Evolutionary conservation across 257 asterid genomes (phyloP).

Genomic region (Plectranthus barbatus): DNA sequence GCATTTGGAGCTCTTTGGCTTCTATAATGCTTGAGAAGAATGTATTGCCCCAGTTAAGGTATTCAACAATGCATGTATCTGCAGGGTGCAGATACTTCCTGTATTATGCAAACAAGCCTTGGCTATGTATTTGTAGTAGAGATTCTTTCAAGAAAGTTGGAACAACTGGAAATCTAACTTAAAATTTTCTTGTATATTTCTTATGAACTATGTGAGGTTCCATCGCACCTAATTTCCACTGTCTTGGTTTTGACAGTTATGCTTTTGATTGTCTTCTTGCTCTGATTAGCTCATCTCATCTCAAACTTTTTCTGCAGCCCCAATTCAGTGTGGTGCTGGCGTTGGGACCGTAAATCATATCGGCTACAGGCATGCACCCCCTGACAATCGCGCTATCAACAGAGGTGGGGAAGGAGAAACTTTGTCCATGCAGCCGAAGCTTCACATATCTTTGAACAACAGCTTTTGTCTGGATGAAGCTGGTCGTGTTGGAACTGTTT

Average conservation of each 20-base stretch:
- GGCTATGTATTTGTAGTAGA: too few species aligned
- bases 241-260: background rate
- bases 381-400: conserved; percentile 25
- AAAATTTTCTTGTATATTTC: background rate
- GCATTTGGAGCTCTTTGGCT: too few species aligned
- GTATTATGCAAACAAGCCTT: background rate
- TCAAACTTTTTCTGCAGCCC: conserved; percentile 28
- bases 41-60: background rate
- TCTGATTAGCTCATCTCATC: background rate
- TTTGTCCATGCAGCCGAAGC: conserved; percentile 37
- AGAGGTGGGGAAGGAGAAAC: conserved; percentile 38
- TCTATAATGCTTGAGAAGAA: too few species aligned
- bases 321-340: conserved; percentile 32
- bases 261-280: conserved; percentile 4
- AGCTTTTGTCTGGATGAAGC: conserved; percentile 29
- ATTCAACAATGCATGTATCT: background rate
- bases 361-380: conserved; percentile 26
- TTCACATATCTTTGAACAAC: conserved; percentile 39
- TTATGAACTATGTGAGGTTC: background rate
- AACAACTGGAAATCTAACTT: too few species aligned
- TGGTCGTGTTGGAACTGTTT: conserved; percentile 29
- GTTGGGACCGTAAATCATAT: conserved; percentile 28
- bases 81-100: background rate
- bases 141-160: too few species aligned
- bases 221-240: background rate